Percentiles rank a stretch among this genome's conserved stretches.
Evolutionary conservation across 106 monocot species (phyloP).

Genomic region (Platanthera guangdongensis): DNA sequence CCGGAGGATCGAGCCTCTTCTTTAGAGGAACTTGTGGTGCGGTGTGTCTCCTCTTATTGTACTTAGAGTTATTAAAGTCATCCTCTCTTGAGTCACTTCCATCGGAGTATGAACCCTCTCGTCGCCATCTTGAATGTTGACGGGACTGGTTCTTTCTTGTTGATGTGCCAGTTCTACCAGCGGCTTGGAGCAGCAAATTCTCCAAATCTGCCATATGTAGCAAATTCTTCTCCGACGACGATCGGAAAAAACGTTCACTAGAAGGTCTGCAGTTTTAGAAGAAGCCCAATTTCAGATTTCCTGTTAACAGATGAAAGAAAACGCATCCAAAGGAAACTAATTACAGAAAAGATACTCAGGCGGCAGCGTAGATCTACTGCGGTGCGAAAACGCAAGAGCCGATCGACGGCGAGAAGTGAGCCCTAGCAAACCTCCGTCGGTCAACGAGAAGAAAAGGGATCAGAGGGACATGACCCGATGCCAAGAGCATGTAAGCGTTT

Average conservation of each 20-base stretch:
- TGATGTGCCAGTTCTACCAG: conserved; percentile 56
- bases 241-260: not conserved
- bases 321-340: no score
- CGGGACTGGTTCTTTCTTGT: conserved; percentile 29
- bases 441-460: no score
- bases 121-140: conserved; percentile 26
- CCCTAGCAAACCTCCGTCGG: no score
- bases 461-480: no score
- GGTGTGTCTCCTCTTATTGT: conserved; percentile 27
- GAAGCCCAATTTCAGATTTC: no score
- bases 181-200: conserved; percentile 64
- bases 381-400: no score
- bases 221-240: no score
- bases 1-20: conserved; percentile 45
- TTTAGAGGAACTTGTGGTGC: conserved; percentile 47
- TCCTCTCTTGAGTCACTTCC: conserved; percentile 47
- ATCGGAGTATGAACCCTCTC: conserved; percentile 33
- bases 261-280: not conserved
- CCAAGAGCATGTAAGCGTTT: no score
- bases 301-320: no score
- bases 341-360: no score
- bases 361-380: no score
- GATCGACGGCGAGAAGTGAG: no score
- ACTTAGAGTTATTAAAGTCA: conserved; percentile 39
- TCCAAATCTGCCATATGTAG: conserved; percentile 52